Conservation (phyloP, 768 basidiomycete species). For the Stropharia rugosoannulata region DNA sequence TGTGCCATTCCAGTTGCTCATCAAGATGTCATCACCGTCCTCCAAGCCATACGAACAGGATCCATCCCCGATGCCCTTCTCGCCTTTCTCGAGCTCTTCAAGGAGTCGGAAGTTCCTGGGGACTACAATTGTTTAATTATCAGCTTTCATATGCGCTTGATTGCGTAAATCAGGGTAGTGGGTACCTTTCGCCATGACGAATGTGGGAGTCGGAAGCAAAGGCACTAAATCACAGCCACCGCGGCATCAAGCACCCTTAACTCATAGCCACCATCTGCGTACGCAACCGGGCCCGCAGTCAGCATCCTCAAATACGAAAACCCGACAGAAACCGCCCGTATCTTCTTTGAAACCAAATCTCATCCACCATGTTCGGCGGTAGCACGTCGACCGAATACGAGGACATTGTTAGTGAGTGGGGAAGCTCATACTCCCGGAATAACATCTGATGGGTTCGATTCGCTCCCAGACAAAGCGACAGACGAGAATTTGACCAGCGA, state of each 20-base stretch:
- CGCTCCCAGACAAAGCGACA: constrained; percentile 81
- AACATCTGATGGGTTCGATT: constrained; percentile 6
- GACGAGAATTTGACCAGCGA: constrained; percentile 94
- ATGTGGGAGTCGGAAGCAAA: constrained; percentile 4
- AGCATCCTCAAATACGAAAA: background rate
- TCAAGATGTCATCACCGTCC: constrained; percentile 94
- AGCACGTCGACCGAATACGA: constrained; percentile 78
- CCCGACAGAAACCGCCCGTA: background rate
- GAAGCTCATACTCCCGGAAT: background rate
- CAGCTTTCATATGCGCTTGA: background rate
- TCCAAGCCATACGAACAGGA: constrained; percentile 96
- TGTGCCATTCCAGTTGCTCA: constrained; percentile 98
- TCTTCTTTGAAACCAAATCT: constrained; percentile 1
- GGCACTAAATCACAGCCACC: constrained; percentile 29
- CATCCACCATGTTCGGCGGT: constrained; percentile 64
- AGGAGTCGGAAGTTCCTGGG: constrained; percentile 96
- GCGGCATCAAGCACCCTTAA: constrained; percentile 1
- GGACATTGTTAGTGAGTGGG: constrained; percentile 81
- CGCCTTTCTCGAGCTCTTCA: constrained; percentile 99
- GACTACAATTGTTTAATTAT: constrained; percentile 45
- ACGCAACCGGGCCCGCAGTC: constrained; percentile 10
- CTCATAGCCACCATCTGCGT: constrained; percentile 13
- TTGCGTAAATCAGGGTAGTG: background rate
- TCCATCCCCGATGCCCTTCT: constrained; percentile 99
- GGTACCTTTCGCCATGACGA: constrained; percentile 53